These are phyloP conservation scores for Hypholoma fasciculare DNA, from an alignment of 768 basidiomycete species.

Conservation along the genomic window DNA sequence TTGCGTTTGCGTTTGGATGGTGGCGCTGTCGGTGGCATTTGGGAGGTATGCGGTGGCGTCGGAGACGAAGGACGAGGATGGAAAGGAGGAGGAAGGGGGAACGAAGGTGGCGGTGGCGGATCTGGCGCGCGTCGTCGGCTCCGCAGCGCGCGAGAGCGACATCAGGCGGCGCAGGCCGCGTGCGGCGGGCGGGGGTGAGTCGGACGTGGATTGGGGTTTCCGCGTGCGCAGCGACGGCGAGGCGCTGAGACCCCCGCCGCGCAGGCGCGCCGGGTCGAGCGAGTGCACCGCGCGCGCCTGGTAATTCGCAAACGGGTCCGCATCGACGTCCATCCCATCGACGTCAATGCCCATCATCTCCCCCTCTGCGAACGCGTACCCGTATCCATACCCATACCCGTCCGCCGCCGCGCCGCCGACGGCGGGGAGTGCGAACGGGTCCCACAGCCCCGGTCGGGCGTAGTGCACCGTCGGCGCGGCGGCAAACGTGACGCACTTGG, in stretches of 20 bases:
- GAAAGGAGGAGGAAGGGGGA: too few species aligned
- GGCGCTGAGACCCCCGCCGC: conserved; percentile 7
- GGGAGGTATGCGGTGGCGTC: background rate
- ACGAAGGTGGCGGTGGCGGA: too few species aligned
- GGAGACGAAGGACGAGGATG: too few species aligned
- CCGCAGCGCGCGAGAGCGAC: conserved; percentile 27
- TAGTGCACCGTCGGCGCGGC: conserved; percentile 66
- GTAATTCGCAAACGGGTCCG: conserved; percentile 21
- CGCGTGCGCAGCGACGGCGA: conserved; percentile 11
- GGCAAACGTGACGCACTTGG: conserved; percentile 71
- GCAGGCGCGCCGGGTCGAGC: conserved; percentile 16
- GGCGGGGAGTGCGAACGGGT: conserved; percentile 2
- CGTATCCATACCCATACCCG: background rate
- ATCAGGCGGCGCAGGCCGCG: conserved; percentile 33
- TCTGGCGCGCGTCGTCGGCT: background rate
- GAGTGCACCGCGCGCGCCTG: conserved; percentile 8
- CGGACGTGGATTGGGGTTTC: conserved; percentile 25
- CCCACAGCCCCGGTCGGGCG: conserved; percentile 30
- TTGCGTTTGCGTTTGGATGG: background rate
- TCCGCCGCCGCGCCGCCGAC: conserved; percentile 3
- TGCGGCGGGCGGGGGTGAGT: background rate
- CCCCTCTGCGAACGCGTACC: background rate
- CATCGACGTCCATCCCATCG: conserved; percentile 39
- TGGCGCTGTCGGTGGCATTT: background rate
- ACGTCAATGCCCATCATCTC: conserved; percentile 32